Evolutionary conservation across 1,284 basidiomycete genomes (phyloP).

Genomic region (Sporisorium graminicola): DNA sequence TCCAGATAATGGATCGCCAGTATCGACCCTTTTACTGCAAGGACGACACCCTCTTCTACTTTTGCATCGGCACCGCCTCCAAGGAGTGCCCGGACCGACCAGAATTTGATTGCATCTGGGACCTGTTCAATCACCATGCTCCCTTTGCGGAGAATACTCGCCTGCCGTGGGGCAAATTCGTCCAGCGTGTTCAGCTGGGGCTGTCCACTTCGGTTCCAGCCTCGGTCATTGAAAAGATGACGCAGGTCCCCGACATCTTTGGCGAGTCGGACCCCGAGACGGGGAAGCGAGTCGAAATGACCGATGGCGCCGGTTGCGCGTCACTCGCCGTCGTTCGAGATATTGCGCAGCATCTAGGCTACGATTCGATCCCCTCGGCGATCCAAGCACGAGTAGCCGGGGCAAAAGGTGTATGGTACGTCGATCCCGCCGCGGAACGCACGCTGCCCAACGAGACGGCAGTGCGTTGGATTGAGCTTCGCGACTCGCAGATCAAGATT

Average conservation of each 20-base stretch:
- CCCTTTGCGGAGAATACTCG: slow-evolving; percentile 38
- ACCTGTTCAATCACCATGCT: slow-evolving; percentile 48
- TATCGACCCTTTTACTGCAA: slow-evolving; percentile 59
- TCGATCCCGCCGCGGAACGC: slow-evolving; percentile 40
- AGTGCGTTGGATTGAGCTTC: slow-evolving; percentile 46
- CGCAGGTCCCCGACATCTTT: slow-evolving; percentile 18
- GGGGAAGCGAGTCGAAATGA: slow-evolving; percentile 28
- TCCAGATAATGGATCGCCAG: slow-evolving; percentile 41
- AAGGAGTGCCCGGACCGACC: background rate
- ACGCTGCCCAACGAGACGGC: slow-evolving; percentile 9
- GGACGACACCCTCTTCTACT: slow-evolving; percentile 53
- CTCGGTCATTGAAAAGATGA: slow-evolving; percentile 23
- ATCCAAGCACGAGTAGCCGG: slow-evolving; percentile 63
- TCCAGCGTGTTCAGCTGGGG: slow-evolving; percentile 60
- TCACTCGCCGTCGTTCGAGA: slow-evolving; percentile 31
- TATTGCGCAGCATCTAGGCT: slow-evolving; percentile 21
- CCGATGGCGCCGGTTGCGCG: slow-evolving; percentile 29
- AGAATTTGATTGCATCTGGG: slow-evolving; percentile 23
- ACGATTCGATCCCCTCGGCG: slow-evolving; percentile 29
- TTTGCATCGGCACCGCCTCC: slow-evolving; percentile 33
- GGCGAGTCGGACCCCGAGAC: slow-evolving; percentile 19
- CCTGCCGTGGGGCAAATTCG: slow-evolving; percentile 56
- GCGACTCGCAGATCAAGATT: slow-evolving; percentile 64
- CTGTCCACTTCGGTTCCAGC: slow-evolving; percentile 53
- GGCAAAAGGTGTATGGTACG: slow-evolving; percentile 55